Conservation (phyloP, 2,329 filamentous ascomycete genomes). For the Thielaviopsis ethacetica region DNA sequence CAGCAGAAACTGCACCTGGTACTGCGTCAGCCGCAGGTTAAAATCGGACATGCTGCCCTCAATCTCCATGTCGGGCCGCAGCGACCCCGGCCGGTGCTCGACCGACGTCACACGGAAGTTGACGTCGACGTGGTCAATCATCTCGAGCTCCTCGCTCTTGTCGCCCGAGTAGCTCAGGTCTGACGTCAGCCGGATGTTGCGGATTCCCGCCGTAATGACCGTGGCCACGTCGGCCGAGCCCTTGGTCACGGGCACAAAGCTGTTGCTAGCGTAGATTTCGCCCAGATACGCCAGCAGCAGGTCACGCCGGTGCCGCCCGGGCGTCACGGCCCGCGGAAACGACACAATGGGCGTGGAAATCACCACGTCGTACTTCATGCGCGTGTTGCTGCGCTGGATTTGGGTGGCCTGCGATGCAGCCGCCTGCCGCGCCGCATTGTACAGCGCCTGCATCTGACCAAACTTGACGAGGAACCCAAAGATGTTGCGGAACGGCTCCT, state of each 20-base stretch:
- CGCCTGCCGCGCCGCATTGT: slow-evolving; percentile 89
- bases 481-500: slow-evolving; percentile 95
- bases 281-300: slow-evolving; percentile 83
- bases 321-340: slow-evolving; percentile 65
- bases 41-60: slow-evolving; percentile 86
- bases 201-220: slow-evolving; percentile 77
- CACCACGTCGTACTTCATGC: slow-evolving; percentile 85
- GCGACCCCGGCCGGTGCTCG: slow-evolving; percentile 60
- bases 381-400: slow-evolving; percentile 75
- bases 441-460: slow-evolving; percentile 97
- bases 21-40: slow-evolving; percentile 76
- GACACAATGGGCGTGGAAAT: slow-evolving; percentile 93
- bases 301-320: slow-evolving; percentile 57
- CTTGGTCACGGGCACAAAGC: slow-evolving; percentile 39
- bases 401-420: slow-evolving; percentile 88
- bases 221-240: slow-evolving; percentile 62
- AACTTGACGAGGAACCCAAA: slow-evolving; percentile 98
- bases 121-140: slow-evolving; percentile 93
- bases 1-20: slow-evolving; percentile 76
- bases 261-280: slow-evolving; percentile 94
- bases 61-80: slow-evolving; percentile 81
- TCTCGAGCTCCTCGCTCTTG: slow-evolving; percentile 69
- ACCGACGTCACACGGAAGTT: slow-evolving; percentile 85
- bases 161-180: slow-evolving; percentile 65
- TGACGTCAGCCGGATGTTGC: slow-evolving; percentile 81